Percentiles rank a stretch among this genome's conserved stretches.
Evolutionary conservation across 345 rosid genomes (phyloP).

Genomic region (Eucalyptus shirleyi): DNA sequence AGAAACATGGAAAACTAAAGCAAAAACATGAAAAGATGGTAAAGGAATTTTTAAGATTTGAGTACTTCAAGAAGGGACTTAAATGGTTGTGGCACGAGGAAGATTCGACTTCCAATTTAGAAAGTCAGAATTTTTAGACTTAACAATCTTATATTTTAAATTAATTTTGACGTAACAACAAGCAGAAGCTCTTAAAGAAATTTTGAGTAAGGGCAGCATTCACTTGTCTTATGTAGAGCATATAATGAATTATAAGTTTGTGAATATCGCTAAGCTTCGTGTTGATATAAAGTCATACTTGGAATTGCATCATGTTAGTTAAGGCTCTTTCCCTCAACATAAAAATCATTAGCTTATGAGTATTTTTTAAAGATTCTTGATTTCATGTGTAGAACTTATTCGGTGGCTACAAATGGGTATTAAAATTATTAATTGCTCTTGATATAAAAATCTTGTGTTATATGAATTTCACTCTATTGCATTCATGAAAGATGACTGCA

Average conservation of each 20-base stretch:
- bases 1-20: not conserved
- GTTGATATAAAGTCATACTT: not conserved
- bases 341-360: not conserved
- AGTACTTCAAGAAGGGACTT: not conserved
- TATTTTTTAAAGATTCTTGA: not conserved
- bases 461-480: not conserved
- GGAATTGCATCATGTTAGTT: not conserved
- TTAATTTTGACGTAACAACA: accelerated
- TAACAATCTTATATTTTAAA: not conserved
- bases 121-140: not conserved
- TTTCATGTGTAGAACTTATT: not conserved
- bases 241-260: accelerated
- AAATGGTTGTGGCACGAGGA: not conserved
- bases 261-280: not conserved
- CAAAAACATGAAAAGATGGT: not conserved
- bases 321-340: not conserved
- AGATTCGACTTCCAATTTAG: not conserved
- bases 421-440: accelerated
- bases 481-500: not conserved
- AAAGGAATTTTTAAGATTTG: not conserved
- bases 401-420: accelerated
- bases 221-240: not conserved
- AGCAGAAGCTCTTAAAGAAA: not conserved
- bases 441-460: not conserved
- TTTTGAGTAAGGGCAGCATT: accelerated